Conservation (phyloP, 2,329 filamentous ascomycete genomes). For the Penicillium freii region DNA sequence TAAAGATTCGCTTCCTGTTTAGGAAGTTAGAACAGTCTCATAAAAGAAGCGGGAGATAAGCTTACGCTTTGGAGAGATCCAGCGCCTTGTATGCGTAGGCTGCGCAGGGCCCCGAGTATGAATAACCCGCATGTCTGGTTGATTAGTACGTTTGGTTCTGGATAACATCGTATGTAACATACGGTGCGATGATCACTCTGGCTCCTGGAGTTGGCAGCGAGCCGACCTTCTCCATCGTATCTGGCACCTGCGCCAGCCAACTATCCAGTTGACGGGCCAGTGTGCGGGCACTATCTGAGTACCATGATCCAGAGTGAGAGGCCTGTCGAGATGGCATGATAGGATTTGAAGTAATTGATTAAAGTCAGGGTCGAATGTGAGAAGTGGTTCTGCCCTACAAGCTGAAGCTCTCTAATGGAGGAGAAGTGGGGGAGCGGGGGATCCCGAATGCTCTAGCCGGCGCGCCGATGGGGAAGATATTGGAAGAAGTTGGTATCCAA, state of each 20-base stretch:
- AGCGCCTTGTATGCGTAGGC: conserved; percentile 92
- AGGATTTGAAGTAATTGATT: not conserved
- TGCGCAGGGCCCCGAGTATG: conserved; percentile 85
- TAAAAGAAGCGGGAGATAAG: conserved; percentile 8
- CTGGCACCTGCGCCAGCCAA: conserved; percentile 71
- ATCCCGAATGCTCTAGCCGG: not conserved
- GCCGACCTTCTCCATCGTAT: conserved; percentile 61
- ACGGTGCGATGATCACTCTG: conserved; percentile 90
- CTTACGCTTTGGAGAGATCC: conserved; percentile 72
- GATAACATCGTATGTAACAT: conserved; percentile 41
- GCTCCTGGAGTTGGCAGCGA: conserved; percentile 70
- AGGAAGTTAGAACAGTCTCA: conserved; percentile 5
- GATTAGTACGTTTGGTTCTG: conserved; percentile 12
- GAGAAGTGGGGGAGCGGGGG: conserved; percentile 31
- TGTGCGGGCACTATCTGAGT: conserved; percentile 59
- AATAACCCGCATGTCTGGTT: conserved; percentile 84
- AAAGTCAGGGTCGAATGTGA: not conserved
- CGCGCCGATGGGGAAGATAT: not conserved
- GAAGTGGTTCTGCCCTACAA: conserved; percentile 3
- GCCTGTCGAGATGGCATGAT: conserved; percentile 53
- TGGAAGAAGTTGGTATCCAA: not conserved
- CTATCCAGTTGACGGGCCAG: conserved; percentile 69
- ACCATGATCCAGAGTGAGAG: conserved; percentile 86
- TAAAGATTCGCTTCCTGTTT: conserved; percentile 75
- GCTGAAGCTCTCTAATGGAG: conserved; percentile 13